Evolutionary conservation across 2,329 filamentous ascomycete genomes (phyloP), one percentile per base, ranked within the genome.

Genomic region (Penicillium oxalicum): DNA sequence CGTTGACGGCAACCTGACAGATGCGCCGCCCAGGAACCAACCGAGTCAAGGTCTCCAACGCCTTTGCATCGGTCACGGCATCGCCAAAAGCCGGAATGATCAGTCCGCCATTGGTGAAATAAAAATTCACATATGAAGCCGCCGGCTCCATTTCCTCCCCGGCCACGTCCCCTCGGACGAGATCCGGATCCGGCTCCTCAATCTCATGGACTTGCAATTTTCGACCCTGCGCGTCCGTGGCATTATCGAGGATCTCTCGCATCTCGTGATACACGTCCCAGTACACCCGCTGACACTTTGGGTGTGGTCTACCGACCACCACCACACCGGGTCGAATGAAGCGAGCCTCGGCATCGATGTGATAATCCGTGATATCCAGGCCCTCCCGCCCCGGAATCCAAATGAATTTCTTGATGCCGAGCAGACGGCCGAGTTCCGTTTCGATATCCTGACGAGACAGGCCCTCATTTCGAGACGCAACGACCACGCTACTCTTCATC

Each of bases 301-400:
- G 42, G 44, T 55, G 52, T n/a, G 63, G 63, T 29, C 54, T 56
- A 37, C 53, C 57, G 2, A 65, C 50, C 27, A 65, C 54, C 9
- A 66, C 61, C 9, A 62, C 55, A 5, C 63, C 59, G 4, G 61
- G 61, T 26, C 50, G 36, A 5, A 61, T 49, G 49, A 66, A 66
- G 7, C 61, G 48, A 9, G 56, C 59, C 44, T 61, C 56, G 7
- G 62, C 63, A 55, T 66, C 63, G 39, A 64, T 53, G 54, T 68
- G 66, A 40, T 56, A 61, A 45, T 68, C 66, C 5, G 66, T 69
- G 27, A 66, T 57, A 56, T 69, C 66, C 5, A 63, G 48, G 9
- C 49, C 58, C 25, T 57, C 55, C 4, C 61, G 52, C 2, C 63
- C 65, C 4, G 64, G 63, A 24, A 68, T 55, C 65, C 65, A 68